A percentile compares a stretch with the other conserved stretches of the same genome.
Conservation (phyloP, 2,329 filamentous ascomycete species). For the Fusarium denticulatum region DNA sequence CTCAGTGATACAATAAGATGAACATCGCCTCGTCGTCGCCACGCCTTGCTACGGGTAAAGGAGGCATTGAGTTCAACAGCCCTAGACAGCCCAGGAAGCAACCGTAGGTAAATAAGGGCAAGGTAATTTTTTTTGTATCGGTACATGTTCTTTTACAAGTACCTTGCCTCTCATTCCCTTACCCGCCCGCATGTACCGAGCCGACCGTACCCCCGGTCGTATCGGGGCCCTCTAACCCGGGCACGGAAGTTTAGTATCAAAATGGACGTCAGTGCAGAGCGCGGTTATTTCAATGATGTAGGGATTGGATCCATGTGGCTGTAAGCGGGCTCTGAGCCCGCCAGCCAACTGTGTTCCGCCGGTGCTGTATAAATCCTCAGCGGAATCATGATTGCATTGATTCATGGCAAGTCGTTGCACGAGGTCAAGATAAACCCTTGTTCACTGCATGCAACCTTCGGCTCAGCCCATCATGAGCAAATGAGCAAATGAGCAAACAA, state of each 20-base stretch:
- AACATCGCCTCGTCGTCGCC: neutral
- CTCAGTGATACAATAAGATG: constrained; percentile 3
- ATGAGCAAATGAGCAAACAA: constrained; percentile 23
- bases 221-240: constrained; percentile 19
- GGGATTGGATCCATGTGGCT: neutral
- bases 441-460: constrained; percentile 12
- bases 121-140: neutral
- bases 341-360: neutral
- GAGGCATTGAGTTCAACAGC: constrained; percentile 25
- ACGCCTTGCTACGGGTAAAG: constrained; percentile 22
- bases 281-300: constrained; percentile 11
- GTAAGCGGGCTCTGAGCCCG: neutral
- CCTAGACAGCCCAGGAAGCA: neutral
- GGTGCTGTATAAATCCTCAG: neutral
- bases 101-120: neutral
- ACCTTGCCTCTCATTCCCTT: neutral
- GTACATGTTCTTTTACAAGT: neutral
- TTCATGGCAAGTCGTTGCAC: neutral
- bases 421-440: constrained; percentile 14
- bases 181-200: constrained; percentile 21
- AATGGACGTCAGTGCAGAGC: constrained; percentile 12
- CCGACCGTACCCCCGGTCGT: constrained; percentile 18
- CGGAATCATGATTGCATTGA: neutral
- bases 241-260: constrained; percentile 16
- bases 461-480: constrained; percentile 29